Conservation (phyloP, 352 stramenopile genomes). For the Globisporangium viniferum region DNA sequence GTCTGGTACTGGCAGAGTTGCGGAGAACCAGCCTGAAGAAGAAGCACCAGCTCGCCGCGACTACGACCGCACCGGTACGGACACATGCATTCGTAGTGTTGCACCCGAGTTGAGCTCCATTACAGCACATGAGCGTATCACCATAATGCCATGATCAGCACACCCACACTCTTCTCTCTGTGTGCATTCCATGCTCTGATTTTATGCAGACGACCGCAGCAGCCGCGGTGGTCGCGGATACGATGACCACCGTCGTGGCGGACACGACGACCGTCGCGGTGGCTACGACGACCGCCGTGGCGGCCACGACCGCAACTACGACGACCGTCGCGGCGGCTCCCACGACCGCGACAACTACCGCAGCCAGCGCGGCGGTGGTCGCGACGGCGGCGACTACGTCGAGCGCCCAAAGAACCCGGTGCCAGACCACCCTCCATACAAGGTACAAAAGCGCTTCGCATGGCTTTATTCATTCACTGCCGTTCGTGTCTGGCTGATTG, state of each 20-base stretch:
- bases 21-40: conserved; percentile 23
- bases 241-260: conserved; percentile 19
- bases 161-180: neutral
- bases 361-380: conserved; percentile 15
- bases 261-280: conserved; percentile 24
- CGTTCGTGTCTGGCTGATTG: neutral
- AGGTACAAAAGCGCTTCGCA: conserved; percentile 28
- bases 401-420: conserved; percentile 73
- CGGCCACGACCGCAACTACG: conserved; percentile 8
- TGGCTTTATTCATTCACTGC: neutral
- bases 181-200: neutral
- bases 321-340: conserved; percentile 10
- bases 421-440: conserved; percentile 74
- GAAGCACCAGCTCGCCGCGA: conserved; percentile 26
- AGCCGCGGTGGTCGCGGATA: conserved; percentile 24
- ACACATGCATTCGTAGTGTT: neutral
- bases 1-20: conserved; percentile 18
- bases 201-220: conserved; percentile 24
- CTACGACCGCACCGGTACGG: conserved; percentile 21
- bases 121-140: neutral
- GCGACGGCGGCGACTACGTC: conserved; percentile 19
- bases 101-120: neutral
- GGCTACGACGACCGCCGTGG: conserved; percentile 28
- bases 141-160: neutral
- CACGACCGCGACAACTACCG: conserved; percentile 11